These are phyloP conservation scores for Fusarium sororula DNA, from an alignment of 2,329 filamentous ascomycete species.

Conservation along the genomic window DNA sequence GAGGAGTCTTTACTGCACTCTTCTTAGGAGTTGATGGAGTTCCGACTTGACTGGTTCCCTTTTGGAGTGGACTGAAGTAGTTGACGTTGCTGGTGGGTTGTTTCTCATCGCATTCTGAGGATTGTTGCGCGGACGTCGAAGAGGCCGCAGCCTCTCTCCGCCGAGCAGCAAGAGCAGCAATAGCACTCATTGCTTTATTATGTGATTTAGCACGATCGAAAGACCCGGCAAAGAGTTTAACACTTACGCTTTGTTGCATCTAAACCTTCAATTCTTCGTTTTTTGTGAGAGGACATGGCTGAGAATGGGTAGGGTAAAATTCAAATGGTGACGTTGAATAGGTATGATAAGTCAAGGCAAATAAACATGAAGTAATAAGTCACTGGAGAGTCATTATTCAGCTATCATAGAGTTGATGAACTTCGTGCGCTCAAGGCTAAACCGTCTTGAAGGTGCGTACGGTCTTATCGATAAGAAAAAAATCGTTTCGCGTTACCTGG, in stretches of 20 bases:
- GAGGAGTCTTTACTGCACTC: conserved; percentile 13
- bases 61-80: conserved; percentile 44
- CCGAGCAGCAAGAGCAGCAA: conserved; percentile 51
- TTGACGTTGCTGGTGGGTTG: conserved; percentile 37
- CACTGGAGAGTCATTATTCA: background rate
- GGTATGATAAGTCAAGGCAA: background rate
- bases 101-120: conserved; percentile 32
- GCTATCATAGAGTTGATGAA: background rate
- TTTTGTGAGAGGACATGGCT: conserved; percentile 46
- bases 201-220: background rate
- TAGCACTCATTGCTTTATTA: conserved; percentile 43
- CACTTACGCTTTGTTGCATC: conserved; percentile 45
- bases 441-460: background rate
- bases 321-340: background rate
- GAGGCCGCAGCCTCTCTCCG: conserved; percentile 39
- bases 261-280: conserved; percentile 47
- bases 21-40: conserved; percentile 33
- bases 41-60: conserved; percentile 4
- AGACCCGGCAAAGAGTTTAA: background rate
- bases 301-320: background rate
- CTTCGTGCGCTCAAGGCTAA: background rate
- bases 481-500: conserved; percentile 1
- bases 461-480: conserved; percentile 32
- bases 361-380: background rate
- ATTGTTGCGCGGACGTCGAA: conserved; percentile 5